Evolutionary conservation across 805 yeast species (phyloP), one percentile per base, ranked within the genome.

Genomic region (Zygoascus tannicola): DNA sequence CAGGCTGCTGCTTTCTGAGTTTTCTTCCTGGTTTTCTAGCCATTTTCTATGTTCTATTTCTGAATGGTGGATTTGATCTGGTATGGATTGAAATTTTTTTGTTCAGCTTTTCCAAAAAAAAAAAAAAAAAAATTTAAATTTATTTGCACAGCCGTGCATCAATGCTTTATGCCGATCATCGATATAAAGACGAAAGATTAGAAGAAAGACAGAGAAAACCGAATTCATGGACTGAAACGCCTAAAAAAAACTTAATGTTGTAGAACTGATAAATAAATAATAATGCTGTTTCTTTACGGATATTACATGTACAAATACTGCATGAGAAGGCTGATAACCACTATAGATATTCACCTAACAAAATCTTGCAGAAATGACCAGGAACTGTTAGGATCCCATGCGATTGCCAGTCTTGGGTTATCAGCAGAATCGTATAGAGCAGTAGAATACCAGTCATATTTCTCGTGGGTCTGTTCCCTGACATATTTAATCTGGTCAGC

Each of bases 1-100:
- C 84, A 38, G 86, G 92, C 68, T 90, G 97, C 72, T 85, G 90
- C 57, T 85, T 82, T 66, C 82, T 86, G 47, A 85, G 85, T 70
- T 85, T 81, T 76, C 95, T 82, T 63, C 97, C 97, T 95, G 88
- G 85, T 35, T 22, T 26, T 12, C 30, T 26, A 8, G 30, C 30
- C 30, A 26, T 26, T n/a, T n/a, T n/a, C n/a, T 26, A 26, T 26
- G 30, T 8, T 26, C 10, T 37, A 10, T 7, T 37, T 37, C 10
- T 37, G 23, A 8, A 12, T 37, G 7, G 21, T 37, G 18, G 21
- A 8, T 37, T 16, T 16, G 18, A 33, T 14, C 20, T 7, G 18
- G 36, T 33, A 33, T 18, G 20, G n/a, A n/a, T n/a, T n/a, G n/a
- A n/a, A 21, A 16, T 8, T n/a, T 36, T 21, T 19, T 20, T 36